Evolutionary conservation across 2,329 filamentous ascomycete species (phyloP), one percentile per base, ranked within the genome.

Genomic region (Diaporthe australafricana): DNA sequence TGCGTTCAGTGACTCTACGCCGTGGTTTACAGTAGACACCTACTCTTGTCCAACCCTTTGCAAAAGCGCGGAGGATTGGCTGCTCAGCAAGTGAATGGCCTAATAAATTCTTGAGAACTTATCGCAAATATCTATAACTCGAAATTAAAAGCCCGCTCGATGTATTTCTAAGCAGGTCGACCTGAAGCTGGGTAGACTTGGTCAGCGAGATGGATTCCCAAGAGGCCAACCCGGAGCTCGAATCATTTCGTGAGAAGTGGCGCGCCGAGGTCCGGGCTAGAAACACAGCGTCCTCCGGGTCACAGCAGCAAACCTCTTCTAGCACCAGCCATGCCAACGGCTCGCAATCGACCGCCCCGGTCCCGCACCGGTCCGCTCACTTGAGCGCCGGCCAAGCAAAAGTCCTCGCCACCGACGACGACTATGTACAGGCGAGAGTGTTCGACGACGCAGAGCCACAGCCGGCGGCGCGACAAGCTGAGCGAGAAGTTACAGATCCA

Each of bases 231-330:
- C 87, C 91, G 65, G 95, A 97, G 81, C 89, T 98, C 73, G 94
- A 97, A 81, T 91, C 89, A 56, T 98, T 98, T 83, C 92, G 96
- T 75, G 89, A 90, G 78, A 88, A 94, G 86, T 98, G 95, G 95
- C 90, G 90, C 72, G 92, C 94, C 76, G 95, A 98, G 80, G 93
- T 97, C 8, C 79, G 85, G 62, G 81, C 82, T 3, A 85, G 79
- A 73, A 78, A 81, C 68, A 38, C 78, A 20, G 63, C 63, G 45
- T 9, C 75, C 12, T 65, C 70, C 27, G 40, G 52, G 3, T 50
- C 56, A 25, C 53, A 65, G 14, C 38, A 56, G n/a, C 48, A 52
- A 40, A 32, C 27, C 32, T 40, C 27, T 45, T 16, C 62, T 47
- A 67, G 47, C 32, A 60, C 7, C 25, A 38, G 50, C 47, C 47